A percentile compares a stretch with the other conserved stretches of the same genome.
These are phyloP conservation scores for Panicum miliaceum DNA, from an alignment of 176 grass and related monocot genomes.

Conservation along the genomic window DNA sequence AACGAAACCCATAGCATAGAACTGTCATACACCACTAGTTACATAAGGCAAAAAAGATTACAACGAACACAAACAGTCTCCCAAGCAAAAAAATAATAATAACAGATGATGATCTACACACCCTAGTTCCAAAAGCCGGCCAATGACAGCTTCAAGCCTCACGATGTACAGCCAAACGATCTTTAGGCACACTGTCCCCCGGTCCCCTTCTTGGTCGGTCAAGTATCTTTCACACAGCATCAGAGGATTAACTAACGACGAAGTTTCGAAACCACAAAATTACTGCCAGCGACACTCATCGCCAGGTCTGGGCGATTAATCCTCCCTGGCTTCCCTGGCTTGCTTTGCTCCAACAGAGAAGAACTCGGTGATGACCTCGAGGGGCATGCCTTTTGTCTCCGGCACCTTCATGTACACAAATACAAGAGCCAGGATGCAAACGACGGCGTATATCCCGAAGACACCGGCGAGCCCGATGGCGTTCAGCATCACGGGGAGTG, in stretches of 20 bases:
- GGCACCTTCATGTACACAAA: conserved; percentile 93
- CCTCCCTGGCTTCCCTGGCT: conserved; percentile 47
- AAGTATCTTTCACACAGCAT: conserved; percentile 35
- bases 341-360: conserved; percentile 88
- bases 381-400: conserved; percentile 96
- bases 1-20: conserved; percentile 18
- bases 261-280: conserved; percentile 40
- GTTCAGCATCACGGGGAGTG: conserved; percentile 82
- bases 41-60: conserved; percentile 29
- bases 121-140: conserved; percentile 38
- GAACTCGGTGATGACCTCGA: conserved; percentile 96
- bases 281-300: neutral
- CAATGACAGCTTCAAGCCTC: conserved; percentile 29
- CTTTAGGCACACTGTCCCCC: conserved; percentile 30
- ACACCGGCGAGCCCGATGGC: conserved; percentile 82
- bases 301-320: conserved; percentile 39
- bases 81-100: conserved; percentile 18
- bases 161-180: conserved; percentile 34
- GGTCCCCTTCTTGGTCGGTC: conserved; percentile 21
- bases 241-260: neutral
- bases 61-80: conserved; percentile 36
- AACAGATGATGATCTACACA: conserved; percentile 44
- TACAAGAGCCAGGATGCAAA: conserved; percentile 63
- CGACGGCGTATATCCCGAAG: conserved; percentile 78
- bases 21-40: conserved; percentile 46